A percentile compares a stretch with the other conserved stretches of the same genome.
Evolutionary conservation across 208 protist genomes (phyloP).

Genomic region (Acanthamoeba triangularis): DNA sequence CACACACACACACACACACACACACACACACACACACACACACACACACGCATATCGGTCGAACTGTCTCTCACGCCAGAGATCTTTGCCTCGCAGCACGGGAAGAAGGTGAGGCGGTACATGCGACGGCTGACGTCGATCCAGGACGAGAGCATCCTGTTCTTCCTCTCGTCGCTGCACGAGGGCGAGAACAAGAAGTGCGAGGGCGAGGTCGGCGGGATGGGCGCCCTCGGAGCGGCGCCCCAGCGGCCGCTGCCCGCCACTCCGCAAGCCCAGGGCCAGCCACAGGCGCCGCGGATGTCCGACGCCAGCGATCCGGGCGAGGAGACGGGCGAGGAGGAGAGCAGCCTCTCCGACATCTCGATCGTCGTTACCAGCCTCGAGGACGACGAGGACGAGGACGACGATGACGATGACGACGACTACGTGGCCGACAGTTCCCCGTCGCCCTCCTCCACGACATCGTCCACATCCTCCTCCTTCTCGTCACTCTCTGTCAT

Average conservation of each 20-base stretch:
- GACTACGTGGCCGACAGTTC: background rate
- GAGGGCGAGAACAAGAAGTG: constrained; percentile 35
- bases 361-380: background rate
- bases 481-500: constrained; percentile 15
- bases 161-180: constrained; percentile 54
- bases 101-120: background rate
- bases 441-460: background rate
- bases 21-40: too few relatives aligned
- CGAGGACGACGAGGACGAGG: constrained; percentile 16
- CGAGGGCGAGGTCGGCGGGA: constrained; percentile 27
- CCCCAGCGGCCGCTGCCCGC: background rate
- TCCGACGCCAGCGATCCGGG: constrained; percentile 17
- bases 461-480: constrained; percentile 13
- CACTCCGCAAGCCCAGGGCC: background rate
- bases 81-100: background rate
- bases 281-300: background rate
- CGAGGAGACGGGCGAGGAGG: constrained; percentile 50
- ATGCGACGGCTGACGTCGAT: constrained; percentile 25
- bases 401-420: background rate
- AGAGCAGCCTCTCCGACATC: constrained; percentile 55
- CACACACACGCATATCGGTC: too few relatives aligned
- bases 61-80: background rate
- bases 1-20: too few relatives aligned
- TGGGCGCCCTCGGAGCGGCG: background rate
- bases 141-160: constrained; percentile 64